Conservation (phyloP, 129 eudicot genomes). For the Escallonia rubra region DNA sequence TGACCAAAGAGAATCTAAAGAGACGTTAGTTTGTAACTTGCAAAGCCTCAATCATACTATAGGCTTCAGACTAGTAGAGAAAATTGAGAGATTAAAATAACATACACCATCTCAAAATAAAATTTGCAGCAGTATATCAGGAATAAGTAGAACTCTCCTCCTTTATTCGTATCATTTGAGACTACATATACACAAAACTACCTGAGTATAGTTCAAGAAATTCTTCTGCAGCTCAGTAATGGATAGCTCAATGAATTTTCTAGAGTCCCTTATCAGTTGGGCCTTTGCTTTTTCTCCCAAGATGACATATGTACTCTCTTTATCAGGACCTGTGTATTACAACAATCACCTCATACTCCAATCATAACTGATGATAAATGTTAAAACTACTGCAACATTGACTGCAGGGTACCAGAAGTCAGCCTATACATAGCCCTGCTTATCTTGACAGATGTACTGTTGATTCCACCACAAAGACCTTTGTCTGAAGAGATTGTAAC, state of each 20-base stretch:
- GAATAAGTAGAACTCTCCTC: background rate
- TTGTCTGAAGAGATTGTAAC: slow-evolving; percentile 89
- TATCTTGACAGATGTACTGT: slow-evolving; percentile 85
- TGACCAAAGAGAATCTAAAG: too few species aligned
- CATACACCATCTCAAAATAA: too few species aligned
- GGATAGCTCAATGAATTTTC: slow-evolving; percentile 56
- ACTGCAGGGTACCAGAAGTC: slow-evolving; percentile 51
- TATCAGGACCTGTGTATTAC: slow-evolving; percentile 62
- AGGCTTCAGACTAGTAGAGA: too few species aligned
- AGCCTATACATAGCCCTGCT: slow-evolving; percentile 81
- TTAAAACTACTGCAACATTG: background rate
- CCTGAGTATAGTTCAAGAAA: slow-evolving; percentile 96
- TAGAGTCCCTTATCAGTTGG: slow-evolving; percentile 91
- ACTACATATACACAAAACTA: slow-evolving; percentile 2
- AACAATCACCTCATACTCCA: background rate
- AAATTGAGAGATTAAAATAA: too few species aligned
- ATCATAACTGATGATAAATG: too few species aligned
- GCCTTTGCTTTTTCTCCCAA: slow-evolving; percentile 97
- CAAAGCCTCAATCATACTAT: too few species aligned
- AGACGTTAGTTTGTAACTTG: too few species aligned
- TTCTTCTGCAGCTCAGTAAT: slow-evolving; percentile 88
- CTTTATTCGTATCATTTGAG: background rate
- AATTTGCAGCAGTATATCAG: too few species aligned
- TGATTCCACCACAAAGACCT: slow-evolving; percentile 99
- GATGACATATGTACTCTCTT: slow-evolving; percentile 65